phyloP scores from a whole-genome alignment of 2,329 filamentous ascomycete genomes.

The Gaeumannomyces sp. region DNA sequence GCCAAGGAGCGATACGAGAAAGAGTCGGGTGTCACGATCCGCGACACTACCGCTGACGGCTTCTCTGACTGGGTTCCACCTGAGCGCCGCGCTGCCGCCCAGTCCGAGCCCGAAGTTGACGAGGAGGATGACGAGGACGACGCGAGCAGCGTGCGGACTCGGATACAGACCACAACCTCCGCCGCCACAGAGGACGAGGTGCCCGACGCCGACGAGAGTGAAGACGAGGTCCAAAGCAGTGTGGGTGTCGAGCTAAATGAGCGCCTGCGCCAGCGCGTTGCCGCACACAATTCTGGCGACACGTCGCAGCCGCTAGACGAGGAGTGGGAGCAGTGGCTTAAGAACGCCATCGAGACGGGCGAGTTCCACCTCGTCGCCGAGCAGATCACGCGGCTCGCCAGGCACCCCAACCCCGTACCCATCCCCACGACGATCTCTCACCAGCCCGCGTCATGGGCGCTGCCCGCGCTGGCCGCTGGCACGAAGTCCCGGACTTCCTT shows the following conservation, averaged over 20 bases:
- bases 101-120: constrained; percentile 22
- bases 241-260: constrained; percentile 58
- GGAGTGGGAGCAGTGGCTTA: constrained; percentile 70
- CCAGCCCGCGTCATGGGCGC: constrained; percentile 47
- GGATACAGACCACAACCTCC: not conserved
- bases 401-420: constrained; percentile 23
- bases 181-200: constrained; percentile 12
- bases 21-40: constrained; percentile 64
- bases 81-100: constrained; percentile 24
- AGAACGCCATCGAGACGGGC: constrained; percentile 61
- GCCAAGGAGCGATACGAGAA: constrained; percentile 74
- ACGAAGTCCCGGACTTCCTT: constrained; percentile 50
- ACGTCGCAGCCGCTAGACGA: constrained; percentile 56
- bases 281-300: constrained; percentile 56
- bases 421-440: constrained; percentile 30
- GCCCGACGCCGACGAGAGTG: constrained; percentile 43
- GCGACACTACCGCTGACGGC: constrained; percentile 65
- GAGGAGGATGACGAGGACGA: constrained; percentile 37
- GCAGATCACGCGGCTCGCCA: constrained; percentile 31
- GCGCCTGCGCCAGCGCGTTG: constrained; percentile 57
- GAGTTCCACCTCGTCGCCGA: constrained; percentile 43
- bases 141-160: constrained; percentile 31
- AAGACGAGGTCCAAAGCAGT: constrained; percentile 45
- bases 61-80: constrained; percentile 57
- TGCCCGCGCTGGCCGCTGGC: constrained; percentile 51